A percentile compares a stretch with the other conserved stretches of the same genome.
These are phyloP conservation scores for Nakaseomyces uthaithaninus DNA, from an alignment of 1,139 yeast species.

Conservation along the genomic window DNA sequence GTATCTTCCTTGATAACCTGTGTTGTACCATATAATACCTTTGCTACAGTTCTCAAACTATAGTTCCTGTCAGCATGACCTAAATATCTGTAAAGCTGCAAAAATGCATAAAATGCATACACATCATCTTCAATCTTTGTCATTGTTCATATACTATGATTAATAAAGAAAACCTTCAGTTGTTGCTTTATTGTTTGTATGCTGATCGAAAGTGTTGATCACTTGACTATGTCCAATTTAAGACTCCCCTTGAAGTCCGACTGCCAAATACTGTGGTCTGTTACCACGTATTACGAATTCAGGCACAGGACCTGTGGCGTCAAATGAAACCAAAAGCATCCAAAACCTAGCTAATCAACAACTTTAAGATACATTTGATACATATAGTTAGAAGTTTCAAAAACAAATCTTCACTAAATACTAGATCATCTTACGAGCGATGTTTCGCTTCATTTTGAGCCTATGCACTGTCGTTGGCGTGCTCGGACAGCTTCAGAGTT, in stretches of 20 bases:
- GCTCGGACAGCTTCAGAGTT: slow-evolving; percentile 17
- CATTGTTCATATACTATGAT: not conserved
- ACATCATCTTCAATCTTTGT: not conserved
- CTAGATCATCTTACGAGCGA: not conserved
- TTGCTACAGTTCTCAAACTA: slow-evolving; percentile 2
- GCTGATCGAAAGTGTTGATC: too few species aligned
- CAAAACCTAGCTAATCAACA: too few species aligned
- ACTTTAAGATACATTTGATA: too few species aligned
- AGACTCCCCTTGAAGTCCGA: too few species aligned
- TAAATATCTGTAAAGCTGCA: slow-evolving; percentile 22
- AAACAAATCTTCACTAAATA: too few species aligned
- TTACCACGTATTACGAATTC: not conserved
- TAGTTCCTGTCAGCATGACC: slow-evolving; percentile 4
- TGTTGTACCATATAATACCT: slow-evolving; percentile 1
- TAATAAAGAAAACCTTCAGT: too few species aligned
- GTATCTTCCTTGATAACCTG: slow-evolving; percentile 22
- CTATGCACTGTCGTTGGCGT: not conserved
- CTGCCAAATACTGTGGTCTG: too few species aligned
- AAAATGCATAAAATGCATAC: slow-evolving; percentile 31
- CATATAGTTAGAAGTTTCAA: too few species aligned
- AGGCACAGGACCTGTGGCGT: not conserved
- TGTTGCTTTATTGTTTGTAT: too few species aligned
- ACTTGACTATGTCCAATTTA: too few species aligned
- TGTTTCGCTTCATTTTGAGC: not conserved
- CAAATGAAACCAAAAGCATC: not conserved